Percentiles rank a stretch among this genome's conserved stretches.
These are phyloP conservation scores for Uronychia setigera DNA, from an alignment of 73 alveolate genomes.

Conservation along the genomic window DNA sequence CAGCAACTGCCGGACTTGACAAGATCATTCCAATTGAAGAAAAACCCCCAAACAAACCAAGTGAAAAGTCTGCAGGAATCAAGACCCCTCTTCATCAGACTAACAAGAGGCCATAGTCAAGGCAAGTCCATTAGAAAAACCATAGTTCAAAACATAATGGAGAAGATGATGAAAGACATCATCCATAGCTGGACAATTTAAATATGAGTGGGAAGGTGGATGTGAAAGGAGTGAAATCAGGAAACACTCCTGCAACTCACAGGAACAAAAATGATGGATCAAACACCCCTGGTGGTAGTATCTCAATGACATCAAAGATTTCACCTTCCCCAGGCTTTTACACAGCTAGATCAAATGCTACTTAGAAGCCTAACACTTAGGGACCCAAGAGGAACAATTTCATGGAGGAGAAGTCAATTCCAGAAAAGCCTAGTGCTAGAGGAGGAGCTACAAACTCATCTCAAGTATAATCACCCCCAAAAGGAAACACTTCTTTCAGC, in stretches of 20 bases:
- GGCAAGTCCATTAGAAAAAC: conserved; percentile 7
- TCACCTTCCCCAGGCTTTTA: neutral
- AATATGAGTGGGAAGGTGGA: neutral
- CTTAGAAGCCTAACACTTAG: neutral
- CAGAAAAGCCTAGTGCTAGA: neutral
- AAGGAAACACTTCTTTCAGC: neutral
- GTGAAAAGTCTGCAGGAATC: conserved; percentile 10
- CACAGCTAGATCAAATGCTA: neutral
- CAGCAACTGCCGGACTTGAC: conserved; percentile 25
- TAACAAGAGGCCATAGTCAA: conserved; percentile 4
- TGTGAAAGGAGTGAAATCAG: neutral
- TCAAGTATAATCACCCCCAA: neutral
- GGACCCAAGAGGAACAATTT: neutral
- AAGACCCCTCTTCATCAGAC: neutral
- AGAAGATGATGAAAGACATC: neutral
- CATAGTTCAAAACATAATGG: neutral
- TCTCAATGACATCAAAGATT: neutral
- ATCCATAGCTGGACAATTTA: neutral
- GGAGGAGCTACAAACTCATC: no score
- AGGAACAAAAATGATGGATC: neutral
- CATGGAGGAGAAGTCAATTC: neutral
- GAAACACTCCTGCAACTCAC: neutral
- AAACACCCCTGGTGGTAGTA: neutral
- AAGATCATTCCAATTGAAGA: conserved; percentile 42
- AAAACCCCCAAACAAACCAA: conserved; percentile 26